These are phyloP conservation scores for Rhizopogon vesiculosus DNA, from an alignment of 768 basidiomycete species.

Conservation along the genomic window DNA sequence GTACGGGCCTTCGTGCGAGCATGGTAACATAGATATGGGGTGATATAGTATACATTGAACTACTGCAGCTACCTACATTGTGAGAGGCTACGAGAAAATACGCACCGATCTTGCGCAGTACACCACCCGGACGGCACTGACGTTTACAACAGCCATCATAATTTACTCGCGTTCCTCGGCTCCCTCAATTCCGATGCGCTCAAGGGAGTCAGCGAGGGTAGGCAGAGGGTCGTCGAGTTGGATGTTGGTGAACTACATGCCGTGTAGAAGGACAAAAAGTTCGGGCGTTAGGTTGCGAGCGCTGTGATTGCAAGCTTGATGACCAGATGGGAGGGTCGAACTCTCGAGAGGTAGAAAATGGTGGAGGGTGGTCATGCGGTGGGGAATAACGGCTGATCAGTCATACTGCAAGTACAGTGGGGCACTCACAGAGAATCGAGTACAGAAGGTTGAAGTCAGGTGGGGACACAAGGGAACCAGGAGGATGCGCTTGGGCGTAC, in stretches of 20 bases:
- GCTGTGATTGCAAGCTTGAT: too few species aligned
- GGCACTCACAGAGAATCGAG: too few species aligned
- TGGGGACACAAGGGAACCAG: too few species aligned
- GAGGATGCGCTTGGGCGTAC: too few species aligned
- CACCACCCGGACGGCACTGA: conserved; percentile 63
- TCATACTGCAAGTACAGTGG: background rate
- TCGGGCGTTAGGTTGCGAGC: conserved; percentile 48
- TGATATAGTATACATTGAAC: too few species aligned
- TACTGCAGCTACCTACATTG: too few species aligned
- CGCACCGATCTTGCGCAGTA: conserved; percentile 59
- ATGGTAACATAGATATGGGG: too few species aligned
- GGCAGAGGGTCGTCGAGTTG: conserved; percentile 87
- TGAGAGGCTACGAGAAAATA: too few species aligned
- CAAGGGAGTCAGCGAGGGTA: conserved; percentile 79
- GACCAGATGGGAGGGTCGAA: conserved; percentile 90
- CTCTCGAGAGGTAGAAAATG: conserved; percentile 34
- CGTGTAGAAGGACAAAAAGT: conserved; percentile 88
- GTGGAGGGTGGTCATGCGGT: background rate
- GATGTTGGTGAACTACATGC: conserved; percentile 87
- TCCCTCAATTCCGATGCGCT: conserved; percentile 83
- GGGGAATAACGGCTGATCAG: background rate
- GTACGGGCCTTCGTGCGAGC: too few species aligned
- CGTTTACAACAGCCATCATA: conserved; percentile 90
- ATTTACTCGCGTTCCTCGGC: conserved; percentile 88
- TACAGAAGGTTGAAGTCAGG: too few species aligned